phyloP scores from a whole-genome alignment of 2,329 filamentous ascomycete genomes.

The Teratosphaeria nubilosa region DNA sequence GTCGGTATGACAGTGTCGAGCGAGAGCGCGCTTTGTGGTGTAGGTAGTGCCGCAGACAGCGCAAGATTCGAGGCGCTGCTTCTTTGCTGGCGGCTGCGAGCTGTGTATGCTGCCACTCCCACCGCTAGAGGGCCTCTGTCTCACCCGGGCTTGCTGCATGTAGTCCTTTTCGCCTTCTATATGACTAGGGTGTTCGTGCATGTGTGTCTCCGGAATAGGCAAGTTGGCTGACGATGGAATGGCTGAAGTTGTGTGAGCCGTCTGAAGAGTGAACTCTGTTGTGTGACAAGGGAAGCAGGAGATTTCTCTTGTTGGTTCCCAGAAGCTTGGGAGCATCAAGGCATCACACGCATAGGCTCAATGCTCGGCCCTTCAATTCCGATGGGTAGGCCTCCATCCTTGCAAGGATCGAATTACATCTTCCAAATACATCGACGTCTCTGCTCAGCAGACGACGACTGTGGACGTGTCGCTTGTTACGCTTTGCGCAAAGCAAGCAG shows the following conservation, averaged over 20 bases:
- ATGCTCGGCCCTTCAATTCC: background rate
- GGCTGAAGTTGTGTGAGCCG: background rate
- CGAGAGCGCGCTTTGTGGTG: conserved; percentile 18
- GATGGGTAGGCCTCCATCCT: background rate
- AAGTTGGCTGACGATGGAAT: background rate
- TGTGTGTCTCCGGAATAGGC: background rate
- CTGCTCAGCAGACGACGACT: background rate
- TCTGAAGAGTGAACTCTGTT: background rate
- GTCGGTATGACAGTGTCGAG: conserved; percentile 17
- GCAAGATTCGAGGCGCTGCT: conserved; percentile 7
- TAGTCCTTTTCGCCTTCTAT: background rate
- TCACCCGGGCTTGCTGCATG: background rate
- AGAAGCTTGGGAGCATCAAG: background rate
- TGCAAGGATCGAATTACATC: background rate
- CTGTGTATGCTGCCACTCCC: background rate
- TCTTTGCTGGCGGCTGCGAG: conserved; percentile 6
- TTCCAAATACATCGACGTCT: background rate
- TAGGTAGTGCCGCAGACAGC: conserved; percentile 12
- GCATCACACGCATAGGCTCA: background rate
- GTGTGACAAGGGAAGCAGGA: background rate
- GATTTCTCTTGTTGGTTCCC: background rate
- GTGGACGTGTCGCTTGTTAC: background rate
- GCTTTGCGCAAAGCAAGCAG: background rate
- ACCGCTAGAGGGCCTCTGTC: background rate
- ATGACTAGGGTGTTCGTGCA: background rate